Percentiles rank a stretch among this genome's conserved stretches.
phyloP scores from a whole-genome alignment of 129 eudicot species.

The Flaveria bidentis region DNA sequence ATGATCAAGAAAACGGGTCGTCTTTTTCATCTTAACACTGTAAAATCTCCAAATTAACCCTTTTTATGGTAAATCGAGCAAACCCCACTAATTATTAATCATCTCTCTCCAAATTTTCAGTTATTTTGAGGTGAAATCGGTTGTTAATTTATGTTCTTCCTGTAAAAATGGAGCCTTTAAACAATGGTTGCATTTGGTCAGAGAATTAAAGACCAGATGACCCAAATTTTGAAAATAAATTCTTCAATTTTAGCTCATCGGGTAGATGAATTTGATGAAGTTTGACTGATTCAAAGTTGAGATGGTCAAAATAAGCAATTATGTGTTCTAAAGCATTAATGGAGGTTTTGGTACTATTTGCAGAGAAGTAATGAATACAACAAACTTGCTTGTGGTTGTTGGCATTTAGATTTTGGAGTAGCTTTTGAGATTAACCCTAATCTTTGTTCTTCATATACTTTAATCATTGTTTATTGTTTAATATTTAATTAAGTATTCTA shows the following conservation, averaged over 20 bases:
- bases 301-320: slow-evolving; percentile 36
- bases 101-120: background rate
- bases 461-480: slow-evolving; percentile 28
- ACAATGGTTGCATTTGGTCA: background rate
- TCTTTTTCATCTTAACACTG: slow-evolving; percentile 49
- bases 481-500: slow-evolving; percentile 28
- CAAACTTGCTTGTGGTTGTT: slow-evolving; percentile 35
- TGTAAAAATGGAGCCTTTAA: too few species aligned
- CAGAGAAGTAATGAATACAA: slow-evolving; percentile 36
- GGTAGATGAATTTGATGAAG: background rate
- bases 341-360: slow-evolving; percentile 25
- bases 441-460: slow-evolving; percentile 6
- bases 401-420: slow-evolving; percentile 23
- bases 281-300: slow-evolving; percentile 17
- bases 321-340: slow-evolving; percentile 26
- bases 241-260: background rate
- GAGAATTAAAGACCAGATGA: background rate
- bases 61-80: slow-evolving; percentile 28
- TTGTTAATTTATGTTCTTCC: background rate
- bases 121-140: background rate
- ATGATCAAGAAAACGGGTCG: slow-evolving; percentile 46
- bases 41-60: slow-evolving; percentile 13
- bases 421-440: slow-evolving; percentile 31
- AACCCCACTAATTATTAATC: slow-evolving; percentile 14
- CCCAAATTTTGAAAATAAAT: background rate